Base-by-base conservation (phyloP, 257 asterid genomes). In the Ajuga chamaepitys region DNA sequence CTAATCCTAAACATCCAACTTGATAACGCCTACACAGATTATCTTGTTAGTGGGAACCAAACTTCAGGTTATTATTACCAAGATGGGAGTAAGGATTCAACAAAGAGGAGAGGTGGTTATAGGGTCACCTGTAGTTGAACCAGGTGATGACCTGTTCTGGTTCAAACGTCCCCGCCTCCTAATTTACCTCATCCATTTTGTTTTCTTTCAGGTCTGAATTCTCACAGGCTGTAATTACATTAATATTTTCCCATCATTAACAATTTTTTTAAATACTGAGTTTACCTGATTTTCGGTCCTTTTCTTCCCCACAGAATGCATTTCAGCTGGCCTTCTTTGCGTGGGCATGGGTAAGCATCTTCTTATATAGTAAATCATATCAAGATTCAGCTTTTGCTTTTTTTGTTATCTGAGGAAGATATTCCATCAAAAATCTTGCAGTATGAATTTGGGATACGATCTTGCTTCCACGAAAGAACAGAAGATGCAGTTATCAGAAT, bases 121-220 rank as follows among this genome's bases (percentile, higher is more conserved):
- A 54, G 88, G 92, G 32, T 26, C 41, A 12, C 79, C 82, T 0
- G 73, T 82, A 7, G 88, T 85, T 72, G 77, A 80, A 66, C 92
- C 86, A 7, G 83, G 62, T 3, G 88, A 85, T 38, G 77, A 85
- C 55, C 83, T 85, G 42, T 85, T 82, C 75, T 85, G 88, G 87
- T 82, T 85, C 76, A 82, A 69, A 38, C 78, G 77, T 48, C 93
- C 88, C 3, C 86, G 75, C 6, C 57, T 78, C 61, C 22, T 85
- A 7, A 83, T 85, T 44, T 81, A 78, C 70, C 84, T 80, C 61
- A 77, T 85, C 76, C 78, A 82, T 34, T 83, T 82, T 55, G 84
- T 80, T n/a, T 80, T 82, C 58, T 85, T 85, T 68, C 88, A 82
- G 82, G 92, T 85, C 64, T 16, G 17, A 48, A 62, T 22, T n/a